Base-by-base conservation (phyloP, 1,284 basidiomycete genomes). In the Moesziomyces sp. region DNA sequence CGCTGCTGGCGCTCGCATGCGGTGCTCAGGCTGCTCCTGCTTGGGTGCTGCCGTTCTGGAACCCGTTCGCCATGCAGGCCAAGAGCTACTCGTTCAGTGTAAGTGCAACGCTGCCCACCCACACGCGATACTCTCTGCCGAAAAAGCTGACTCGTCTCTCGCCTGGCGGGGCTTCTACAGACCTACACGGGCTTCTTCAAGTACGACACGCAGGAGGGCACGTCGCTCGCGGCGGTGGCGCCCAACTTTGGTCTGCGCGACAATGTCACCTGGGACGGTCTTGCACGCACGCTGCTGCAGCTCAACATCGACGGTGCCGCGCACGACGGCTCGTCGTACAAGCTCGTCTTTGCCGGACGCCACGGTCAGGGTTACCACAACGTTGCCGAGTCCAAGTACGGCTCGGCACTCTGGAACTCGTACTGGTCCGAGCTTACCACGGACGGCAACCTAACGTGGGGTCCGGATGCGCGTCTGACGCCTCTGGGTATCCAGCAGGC, bases 311-410 rank as follows among this genome's bases (percentile, higher is more conserved):
- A 62, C 5, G 54, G 56, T 1, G 28, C 60, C 9, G 38, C 46
- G 18, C 30, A 48, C 13, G 60, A 71, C 28, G 69, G 74, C 4
- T 65, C 58, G 16, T 43, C 46, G 21, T 77, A 75, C 61, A 77
- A 77, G 58, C 64, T 77, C 18, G 14, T 75, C 13, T 77, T 55
- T 28, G 68, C 66, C 19, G 65, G 65, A 16, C 72, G 75, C 13
- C 75, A 77, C 48, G 75, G 75, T 19, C 71, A 77, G 28, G 75
- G 75, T 4, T 72, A 35, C 46, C 75, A 77, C 75, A 77, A 75
- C 19, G 64, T 77, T 1, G 75, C 63, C 26, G 68, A 77, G 48
- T 47, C 50, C 21, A 47, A 71, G 55, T 77, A 77, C 52, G 75
- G 75, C 10, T 68, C 67, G 2, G 47, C 62, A 3, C 57, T 45